A percentile compares a stretch with the other conserved stretches of the same genome.
Evolutionary conservation across 2,329 filamentous ascomycete species (phyloP).

Genomic region (Sporothrix humicola): DNA sequence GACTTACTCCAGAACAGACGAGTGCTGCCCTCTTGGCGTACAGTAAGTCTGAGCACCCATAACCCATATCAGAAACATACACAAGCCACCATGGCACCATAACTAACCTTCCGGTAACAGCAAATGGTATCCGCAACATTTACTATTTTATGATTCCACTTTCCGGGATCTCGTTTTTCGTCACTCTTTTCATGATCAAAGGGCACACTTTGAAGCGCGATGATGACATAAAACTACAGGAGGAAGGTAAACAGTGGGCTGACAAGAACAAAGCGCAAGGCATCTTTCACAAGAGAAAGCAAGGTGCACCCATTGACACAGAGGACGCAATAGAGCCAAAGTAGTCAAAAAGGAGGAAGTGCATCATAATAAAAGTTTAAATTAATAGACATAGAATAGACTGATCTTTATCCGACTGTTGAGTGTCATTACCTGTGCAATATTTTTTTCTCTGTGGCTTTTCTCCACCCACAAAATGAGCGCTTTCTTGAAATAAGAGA

Average conservation of each 20-base stretch:
- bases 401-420: too few species aligned
- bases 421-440: too few species aligned
- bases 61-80: too few species aligned
- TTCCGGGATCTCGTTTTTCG: neutral
- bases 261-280: neutral
- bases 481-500: too few species aligned
- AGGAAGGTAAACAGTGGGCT: neutral
- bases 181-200: slow-evolving; percentile 1
- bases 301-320: neutral
- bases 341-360: too few species aligned
- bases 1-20: neutral
- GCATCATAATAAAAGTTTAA: too few species aligned
- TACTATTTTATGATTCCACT: slow-evolving; percentile 14
- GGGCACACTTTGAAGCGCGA: neutral
- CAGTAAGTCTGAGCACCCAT: neutral
- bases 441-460: too few species aligned
- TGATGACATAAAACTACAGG: slow-evolving; percentile 8
- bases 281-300: neutral
- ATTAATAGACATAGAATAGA: too few species aligned
- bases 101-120: neutral
- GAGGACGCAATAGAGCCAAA: too few species aligned
- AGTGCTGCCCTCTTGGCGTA: neutral
- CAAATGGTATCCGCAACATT: slow-evolving; percentile 4
- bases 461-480: too few species aligned
- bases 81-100: neutral